Conservation (phyloP, 352 stramenopile species). For the Pythium aquatile region DNA sequence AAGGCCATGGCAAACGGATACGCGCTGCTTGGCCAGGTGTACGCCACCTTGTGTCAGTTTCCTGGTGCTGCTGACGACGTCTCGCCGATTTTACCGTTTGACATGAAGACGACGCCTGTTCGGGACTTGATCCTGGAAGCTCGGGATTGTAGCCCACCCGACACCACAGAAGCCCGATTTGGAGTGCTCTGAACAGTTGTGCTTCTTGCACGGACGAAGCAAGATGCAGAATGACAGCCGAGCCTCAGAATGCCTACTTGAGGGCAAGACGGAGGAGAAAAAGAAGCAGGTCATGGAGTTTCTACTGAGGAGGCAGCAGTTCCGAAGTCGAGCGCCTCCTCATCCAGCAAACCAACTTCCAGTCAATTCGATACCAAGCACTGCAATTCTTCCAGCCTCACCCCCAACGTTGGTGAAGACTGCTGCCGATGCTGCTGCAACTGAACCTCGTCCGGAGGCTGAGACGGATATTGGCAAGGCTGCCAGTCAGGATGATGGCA, state of each 20-base stretch:
- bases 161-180: slow-evolving; percentile 34
- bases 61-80: slow-evolving; percentile 43
- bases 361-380: not conserved
- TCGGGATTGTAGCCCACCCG: slow-evolving; percentile 23
- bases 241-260: slow-evolving; percentile 20
- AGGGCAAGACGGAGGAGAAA: slow-evolving; percentile 32
- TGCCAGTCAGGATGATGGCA: too few relatives aligned
- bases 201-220: not conserved
- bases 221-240: slow-evolving; percentile 52
- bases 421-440: not conserved
- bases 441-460: too few relatives aligned
- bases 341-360: slow-evolving; percentile 12
- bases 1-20: slow-evolving; percentile 41
- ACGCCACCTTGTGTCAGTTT: slow-evolving; percentile 35
- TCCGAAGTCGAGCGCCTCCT: slow-evolving; percentile 26
- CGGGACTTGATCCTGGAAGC: slow-evolving; percentile 39
- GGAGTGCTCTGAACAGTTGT: slow-evolving; percentile 7
- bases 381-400: not conserved
- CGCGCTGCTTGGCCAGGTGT: slow-evolving; percentile 43
- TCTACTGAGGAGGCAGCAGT: slow-evolving; percentile 39
- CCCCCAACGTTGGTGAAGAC: not conserved
- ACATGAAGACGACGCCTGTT: slow-evolving; percentile 39
- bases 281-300: slow-evolving; percentile 45
- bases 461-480: too few relatives aligned
- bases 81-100: slow-evolving; percentile 30